Percentiles rank a stretch among this genome's conserved stretches.
These are phyloP conservation scores for Fusarium nurragi DNA, from an alignment of 2,329 filamentous ascomycete genomes.

Conservation along the genomic window DNA sequence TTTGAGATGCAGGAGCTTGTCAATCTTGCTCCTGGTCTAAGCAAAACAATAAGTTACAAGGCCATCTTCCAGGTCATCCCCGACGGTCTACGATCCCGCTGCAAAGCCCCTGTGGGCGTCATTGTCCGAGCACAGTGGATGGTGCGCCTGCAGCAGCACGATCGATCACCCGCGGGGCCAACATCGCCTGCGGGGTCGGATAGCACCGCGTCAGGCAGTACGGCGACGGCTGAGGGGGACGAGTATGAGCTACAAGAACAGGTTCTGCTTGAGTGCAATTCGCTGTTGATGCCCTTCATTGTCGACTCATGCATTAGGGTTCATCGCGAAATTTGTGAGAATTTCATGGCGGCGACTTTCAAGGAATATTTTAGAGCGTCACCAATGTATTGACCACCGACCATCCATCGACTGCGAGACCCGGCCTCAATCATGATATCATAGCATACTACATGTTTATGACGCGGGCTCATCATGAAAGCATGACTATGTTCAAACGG, in stretches of 20 bases:
- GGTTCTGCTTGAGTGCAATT: constrained; percentile 48
- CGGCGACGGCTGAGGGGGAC: constrained; percentile 40
- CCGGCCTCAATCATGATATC: neutral
- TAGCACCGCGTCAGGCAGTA: constrained; percentile 43
- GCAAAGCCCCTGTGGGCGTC: constrained; percentile 55
- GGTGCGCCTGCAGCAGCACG: constrained; percentile 40
- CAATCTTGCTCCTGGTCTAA: constrained; percentile 52
- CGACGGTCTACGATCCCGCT: constrained; percentile 55
- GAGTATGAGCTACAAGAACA: constrained; percentile 50
- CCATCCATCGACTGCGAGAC: neutral
- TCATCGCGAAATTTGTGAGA: constrained; percentile 46
- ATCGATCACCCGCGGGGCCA: constrained; percentile 20
- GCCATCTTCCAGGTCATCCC: constrained; percentile 56
- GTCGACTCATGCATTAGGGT: constrained; percentile 43
- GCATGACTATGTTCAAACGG: neutral
- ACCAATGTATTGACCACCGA: constrained; percentile 3
- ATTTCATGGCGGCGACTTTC: constrained; percentile 46
- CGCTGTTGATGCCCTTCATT: constrained; percentile 51
- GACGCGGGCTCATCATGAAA: neutral
- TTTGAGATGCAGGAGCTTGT: constrained; percentile 48
- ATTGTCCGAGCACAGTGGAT: constrained; percentile 53
- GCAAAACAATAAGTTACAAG: constrained; percentile 54
- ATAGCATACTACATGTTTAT: neutral
- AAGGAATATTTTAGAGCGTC: constrained; percentile 40
- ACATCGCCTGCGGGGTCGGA: constrained; percentile 41